Conservation (phyloP, 306 rosid genomes). For the Rosa lucieae region DNA sequence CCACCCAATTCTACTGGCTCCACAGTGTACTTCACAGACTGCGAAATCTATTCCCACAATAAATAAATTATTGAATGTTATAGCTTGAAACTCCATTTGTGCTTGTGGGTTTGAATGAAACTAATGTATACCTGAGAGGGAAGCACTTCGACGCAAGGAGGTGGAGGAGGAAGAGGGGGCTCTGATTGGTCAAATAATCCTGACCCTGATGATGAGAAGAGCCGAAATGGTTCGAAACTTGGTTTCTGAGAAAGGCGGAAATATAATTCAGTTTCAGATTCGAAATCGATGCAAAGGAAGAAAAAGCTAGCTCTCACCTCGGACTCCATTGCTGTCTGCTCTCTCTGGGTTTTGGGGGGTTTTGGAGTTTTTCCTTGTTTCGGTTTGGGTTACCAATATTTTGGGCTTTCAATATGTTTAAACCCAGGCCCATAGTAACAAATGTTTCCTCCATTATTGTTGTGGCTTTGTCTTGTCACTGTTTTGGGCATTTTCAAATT, state of each 20-base stretch:
- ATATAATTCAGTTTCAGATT: background rate
- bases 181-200: conserved; percentile 53
- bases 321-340: conserved; percentile 17
- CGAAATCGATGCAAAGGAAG: background rate
- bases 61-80: background rate
- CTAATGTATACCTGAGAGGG: conserved; percentile 51
- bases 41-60: conserved; percentile 33
- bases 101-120: background rate
- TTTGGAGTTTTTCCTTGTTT: background rate
- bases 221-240: conserved; percentile 45
- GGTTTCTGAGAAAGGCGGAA: conserved; percentile 33
- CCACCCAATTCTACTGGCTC: conserved; percentile 64
- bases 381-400: background rate
- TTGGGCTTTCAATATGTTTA: background rate
- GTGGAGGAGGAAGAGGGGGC: conserved; percentile 50
- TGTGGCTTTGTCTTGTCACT: too few relatives aligned
- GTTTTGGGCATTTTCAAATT: too few relatives aligned
- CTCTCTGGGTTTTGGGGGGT: conserved; percentile 1
- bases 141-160: conserved; percentile 71
- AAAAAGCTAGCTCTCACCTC: conserved; percentile 14
- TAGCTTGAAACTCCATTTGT: background rate
- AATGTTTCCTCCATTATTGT: background rate
- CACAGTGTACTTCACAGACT: conserved; percentile 40
- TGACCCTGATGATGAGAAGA: conserved; percentile 57
- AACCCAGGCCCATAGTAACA: background rate